phyloP scores from a whole-genome alignment of 257 asterid species.

The Plantago major region DNA sequence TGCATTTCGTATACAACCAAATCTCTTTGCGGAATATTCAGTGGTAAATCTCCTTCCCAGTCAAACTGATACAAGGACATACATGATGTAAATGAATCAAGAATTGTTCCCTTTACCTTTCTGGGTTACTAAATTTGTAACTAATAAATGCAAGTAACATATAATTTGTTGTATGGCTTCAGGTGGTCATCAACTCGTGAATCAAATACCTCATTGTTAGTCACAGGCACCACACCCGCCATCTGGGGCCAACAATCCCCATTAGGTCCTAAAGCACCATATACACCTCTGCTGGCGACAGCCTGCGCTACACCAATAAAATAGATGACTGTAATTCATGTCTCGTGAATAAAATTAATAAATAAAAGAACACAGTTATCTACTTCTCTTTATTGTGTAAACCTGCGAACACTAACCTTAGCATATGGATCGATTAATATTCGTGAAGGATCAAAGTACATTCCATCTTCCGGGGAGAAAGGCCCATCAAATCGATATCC shows the following conservation, averaged over 20 bases:
- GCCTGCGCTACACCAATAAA: slow-evolving; percentile 39
- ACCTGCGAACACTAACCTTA: slow-evolving; percentile 46
- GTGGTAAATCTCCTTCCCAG: slow-evolving; percentile 97
- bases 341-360: not conserved
- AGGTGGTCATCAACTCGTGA: slow-evolving; percentile 12
- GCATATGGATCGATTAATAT: slow-evolving; percentile 90
- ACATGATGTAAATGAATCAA: slow-evolving; percentile 5
- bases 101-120: not conserved
- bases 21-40: slow-evolving; percentile 65
- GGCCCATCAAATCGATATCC: slow-evolving; percentile 75
- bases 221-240: slow-evolving; percentile 72
- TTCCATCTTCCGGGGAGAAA: slow-evolving; percentile 80
- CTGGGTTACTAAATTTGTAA: not conserved
- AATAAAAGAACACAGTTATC: not conserved
- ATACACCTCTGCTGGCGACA: slow-evolving; percentile 73
- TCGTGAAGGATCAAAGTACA: slow-evolving; percentile 63
- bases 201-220: slow-evolving; percentile 50
- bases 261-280: slow-evolving; percentile 59
- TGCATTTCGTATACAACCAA: slow-evolving; percentile 90
- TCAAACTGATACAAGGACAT: slow-evolving; percentile 60
- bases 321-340: not conserved
- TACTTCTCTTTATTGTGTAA: not conserved
- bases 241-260: slow-evolving; percentile 88
- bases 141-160: not conserved
- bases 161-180: not conserved